These are phyloP conservation scores for Sugiyamaella qingdaonensis DNA, from an alignment of 805 yeast genomes.

Conservation along the genomic window DNA sequence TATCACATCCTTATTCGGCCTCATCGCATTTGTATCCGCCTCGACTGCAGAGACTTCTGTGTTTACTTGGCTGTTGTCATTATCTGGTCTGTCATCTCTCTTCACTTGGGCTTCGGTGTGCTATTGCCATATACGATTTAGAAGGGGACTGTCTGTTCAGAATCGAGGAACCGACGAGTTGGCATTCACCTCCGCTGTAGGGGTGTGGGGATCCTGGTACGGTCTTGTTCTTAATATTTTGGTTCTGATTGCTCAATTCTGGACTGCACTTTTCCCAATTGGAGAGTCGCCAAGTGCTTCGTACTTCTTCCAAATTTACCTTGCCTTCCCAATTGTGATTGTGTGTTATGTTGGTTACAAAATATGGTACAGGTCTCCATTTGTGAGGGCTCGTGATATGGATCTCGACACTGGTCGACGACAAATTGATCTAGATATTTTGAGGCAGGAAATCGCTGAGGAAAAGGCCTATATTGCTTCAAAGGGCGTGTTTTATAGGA, in stretches of 20 bases:
- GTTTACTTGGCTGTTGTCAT: constrained; percentile 72
- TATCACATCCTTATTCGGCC: constrained; percentile 43
- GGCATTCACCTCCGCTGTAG: constrained; percentile 61
- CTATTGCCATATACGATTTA: constrained; percentile 63
- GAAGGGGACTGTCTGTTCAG: constrained; percentile 55
- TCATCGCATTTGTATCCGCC: constrained; percentile 55
- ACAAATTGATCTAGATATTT: constrained; percentile 51
- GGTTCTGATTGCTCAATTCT: constrained; percentile 72
- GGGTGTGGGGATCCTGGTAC: constrained; percentile 61
- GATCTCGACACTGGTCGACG: constrained; percentile 65
- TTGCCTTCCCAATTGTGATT: constrained; percentile 43
- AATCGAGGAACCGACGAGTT: constrained; percentile 69
- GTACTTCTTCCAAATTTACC: constrained; percentile 50
- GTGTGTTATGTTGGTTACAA: constrained; percentile 51
- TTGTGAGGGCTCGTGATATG: constrained; percentile 45
- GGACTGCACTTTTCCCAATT: constrained; percentile 75
- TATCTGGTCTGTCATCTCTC: constrained; percentile 72
- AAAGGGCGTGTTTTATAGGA: constrained; percentile 46
- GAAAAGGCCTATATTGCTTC: constrained; percentile 48
- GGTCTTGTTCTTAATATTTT: constrained; percentile 56
- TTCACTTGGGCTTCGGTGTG: constrained; percentile 78
- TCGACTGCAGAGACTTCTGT: constrained; percentile 51
- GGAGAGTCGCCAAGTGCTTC: constrained; percentile 37
- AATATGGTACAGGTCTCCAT: constrained; percentile 40
- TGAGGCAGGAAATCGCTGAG: constrained; percentile 54